Evolutionary conservation across 768 basidiomycete genomes (phyloP), one percentile per base, ranked within the genome.

Genomic region (Leccinum variicolor): DNA sequence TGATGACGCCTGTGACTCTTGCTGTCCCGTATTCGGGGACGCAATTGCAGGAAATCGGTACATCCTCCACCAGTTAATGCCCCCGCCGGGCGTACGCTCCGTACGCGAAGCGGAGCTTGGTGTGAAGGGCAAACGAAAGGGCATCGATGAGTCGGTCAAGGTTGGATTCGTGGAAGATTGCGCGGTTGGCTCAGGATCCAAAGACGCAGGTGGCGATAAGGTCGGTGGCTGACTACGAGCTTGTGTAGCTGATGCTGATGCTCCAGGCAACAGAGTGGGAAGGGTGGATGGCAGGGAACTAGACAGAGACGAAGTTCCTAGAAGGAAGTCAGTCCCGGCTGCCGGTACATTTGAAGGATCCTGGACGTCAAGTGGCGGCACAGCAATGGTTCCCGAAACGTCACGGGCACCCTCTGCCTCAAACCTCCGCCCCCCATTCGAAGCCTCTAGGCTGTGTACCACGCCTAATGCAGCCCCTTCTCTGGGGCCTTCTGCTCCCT

Each of bases 41-140:
- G 74, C 62, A 62, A 90, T 86, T 39, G 89, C 79, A 8, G 87
- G 87, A 75, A 91, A 92, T n/a, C 89, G 82, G 66, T 90, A 90
- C 64, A 90, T 72, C 55, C 90, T 77, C 90, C 90, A 92, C 84
- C 89, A 89, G 66, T 92, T 92, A 56, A 92, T 77, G 17, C 79
- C 77, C 28, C 73, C 73, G 39, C 76, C 75, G 17, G 75, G 73
- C 17, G 72, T 69, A 50, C 68, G 76, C 62, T 77, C 76, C 3
- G 73, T 71, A 17, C 73, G 71, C 15, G 72, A 66, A 48, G 73
- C 61, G 28, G 74, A 72, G 36, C 69, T 71, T 13, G 68, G 52
- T 4, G 62, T 55, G 26, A 71, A 65, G 1, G 70, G 70, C 13
- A 73, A 55, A 52, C 62, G 70, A 52, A 71, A 72, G 54, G 70